phyloP scores from a whole-genome alignment of 352 stramenopile species.

The Globisporangium splendens region DNA sequence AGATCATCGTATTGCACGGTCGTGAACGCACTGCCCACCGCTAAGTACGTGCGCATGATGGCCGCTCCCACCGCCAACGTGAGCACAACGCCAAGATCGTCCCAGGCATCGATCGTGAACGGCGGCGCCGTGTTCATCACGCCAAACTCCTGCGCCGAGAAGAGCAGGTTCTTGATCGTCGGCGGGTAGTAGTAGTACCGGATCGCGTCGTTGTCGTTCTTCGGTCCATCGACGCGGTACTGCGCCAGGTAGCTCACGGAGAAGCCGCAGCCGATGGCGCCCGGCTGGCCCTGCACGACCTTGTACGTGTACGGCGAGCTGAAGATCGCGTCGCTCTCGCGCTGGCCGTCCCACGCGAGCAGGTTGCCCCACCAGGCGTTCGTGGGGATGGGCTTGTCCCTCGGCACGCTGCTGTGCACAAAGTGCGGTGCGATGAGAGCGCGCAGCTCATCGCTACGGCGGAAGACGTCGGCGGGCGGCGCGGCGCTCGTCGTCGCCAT shows the following conservation, averaged over 20 bases:
- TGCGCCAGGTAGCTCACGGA: constrained; percentile 70
- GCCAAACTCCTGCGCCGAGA: constrained; percentile 53
- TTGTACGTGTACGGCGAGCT: constrained; percentile 69
- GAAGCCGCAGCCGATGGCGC: constrained; percentile 39
- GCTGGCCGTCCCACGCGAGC: constrained; percentile 45
- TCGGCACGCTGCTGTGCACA: constrained; percentile 21
- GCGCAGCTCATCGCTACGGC: constrained; percentile 40
- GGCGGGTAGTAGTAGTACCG: constrained; percentile 83
- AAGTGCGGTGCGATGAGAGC: constrained; percentile 50
- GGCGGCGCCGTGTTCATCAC: constrained; percentile 4
- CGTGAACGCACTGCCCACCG: constrained; percentile 75
- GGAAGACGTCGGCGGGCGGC: constrained; percentile 39
- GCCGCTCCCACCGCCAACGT: constrained; percentile 18
- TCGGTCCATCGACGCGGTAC: constrained; percentile 60
- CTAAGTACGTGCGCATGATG: constrained; percentile 52
- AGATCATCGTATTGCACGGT: constrained; percentile 68
- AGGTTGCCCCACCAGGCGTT: constrained; percentile 88
- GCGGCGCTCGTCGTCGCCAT: constrained; percentile 17
- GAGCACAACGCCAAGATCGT: constrained; percentile 70
- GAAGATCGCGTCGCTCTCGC: constrained; percentile 73
- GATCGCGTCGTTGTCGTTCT: constrained; percentile 78
- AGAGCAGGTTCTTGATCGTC: constrained; percentile 71
- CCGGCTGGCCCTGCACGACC: constrained; percentile 29
- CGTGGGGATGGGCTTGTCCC: constrained; percentile 50
- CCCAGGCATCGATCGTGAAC: constrained; percentile 63